Base-by-base conservation (phyloP, 1,284 basidiomycete species). In the Puccinia novopanici region DNA sequence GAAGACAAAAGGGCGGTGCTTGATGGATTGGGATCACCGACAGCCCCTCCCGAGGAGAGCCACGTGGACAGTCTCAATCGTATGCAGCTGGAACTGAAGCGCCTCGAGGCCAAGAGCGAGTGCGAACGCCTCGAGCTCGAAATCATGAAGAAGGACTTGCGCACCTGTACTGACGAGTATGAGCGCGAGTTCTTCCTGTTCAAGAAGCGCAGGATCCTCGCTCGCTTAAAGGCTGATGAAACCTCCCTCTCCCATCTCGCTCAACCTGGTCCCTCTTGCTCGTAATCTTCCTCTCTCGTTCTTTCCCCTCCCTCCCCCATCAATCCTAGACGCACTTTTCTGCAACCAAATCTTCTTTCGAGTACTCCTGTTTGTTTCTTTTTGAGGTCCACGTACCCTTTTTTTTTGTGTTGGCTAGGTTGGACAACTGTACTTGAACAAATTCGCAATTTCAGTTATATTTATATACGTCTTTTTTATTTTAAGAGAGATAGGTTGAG, bases 131-230 rank as follows among this genome's bases (percentile, higher is more conserved):
- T 37, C 27, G 27, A 61, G 59, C 13, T 61, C 0, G 59, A 61
- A 19, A 61, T 61, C 17, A 61, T 61, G 59, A 30, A 61, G 59
- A 61, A 34, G 24, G 59, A 61, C 17, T 17, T 61, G 3, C 19
- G 12, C 17, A 61, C 59, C 6, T 61, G 59, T 37, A 61, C 59
- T 6, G 30, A 61, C 59, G 59, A 61, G 17, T 61, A 61, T 13
- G 59, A 61, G 24, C 30, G 34, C 12, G 59, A 61, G 17, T 61
- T 34, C 59, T 61, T 61, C 30, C 30, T 61, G 12, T 61, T 61
- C 59, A 61, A 61, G 59, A 61, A 61, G 34, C 59, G 59, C 59
- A 61, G 34, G 59, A 61, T 61, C 17, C 27, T 61, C 13, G 30
- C 59, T 0, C 27, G 30, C 17, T 30, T 61, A 9, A 61, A 61